phyloP scores from a whole-genome alignment of 2,329 filamentous ascomycete species.

The Diplodia sapinea region DNA sequence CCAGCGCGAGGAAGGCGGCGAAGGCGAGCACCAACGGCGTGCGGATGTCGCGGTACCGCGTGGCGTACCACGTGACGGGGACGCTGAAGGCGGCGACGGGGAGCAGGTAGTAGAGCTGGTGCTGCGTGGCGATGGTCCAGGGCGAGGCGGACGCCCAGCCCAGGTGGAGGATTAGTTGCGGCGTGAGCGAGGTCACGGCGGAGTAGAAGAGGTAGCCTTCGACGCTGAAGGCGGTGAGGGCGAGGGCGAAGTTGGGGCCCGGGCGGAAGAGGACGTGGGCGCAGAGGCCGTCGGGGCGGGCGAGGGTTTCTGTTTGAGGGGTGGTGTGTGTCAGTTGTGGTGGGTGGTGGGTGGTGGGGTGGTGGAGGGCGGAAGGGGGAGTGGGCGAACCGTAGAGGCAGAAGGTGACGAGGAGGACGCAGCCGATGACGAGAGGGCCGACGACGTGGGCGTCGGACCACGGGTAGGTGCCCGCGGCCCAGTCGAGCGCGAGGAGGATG shows the following conservation, averaged over 20 bases:
- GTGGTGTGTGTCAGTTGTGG: not conserved
- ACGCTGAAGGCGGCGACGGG: conserved; percentile 38
- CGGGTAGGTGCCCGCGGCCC: conserved; percentile 42
- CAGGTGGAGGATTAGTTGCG: conserved; percentile 42
- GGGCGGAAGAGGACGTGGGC: conserved; percentile 62
- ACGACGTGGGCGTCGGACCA: conserved; percentile 48
- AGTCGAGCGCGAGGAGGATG: conserved; percentile 49
- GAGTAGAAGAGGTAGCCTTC: conserved; percentile 63
- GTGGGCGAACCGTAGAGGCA: conserved; percentile 41
- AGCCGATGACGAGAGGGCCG: conserved; percentile 47
- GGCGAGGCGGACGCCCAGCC: conserved; percentile 40
- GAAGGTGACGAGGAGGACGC: conserved; percentile 43
- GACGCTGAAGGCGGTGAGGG: conserved; percentile 62
- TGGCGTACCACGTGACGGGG: conserved; percentile 40
- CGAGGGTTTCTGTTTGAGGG: conserved; percentile 58
- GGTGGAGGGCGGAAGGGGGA: not conserved
- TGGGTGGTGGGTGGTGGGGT: too few relatives aligned
- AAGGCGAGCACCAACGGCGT: conserved; percentile 40
- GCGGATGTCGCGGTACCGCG: conserved; percentile 41
- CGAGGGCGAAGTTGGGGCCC: conserved; percentile 61
- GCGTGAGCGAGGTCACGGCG: conserved; percentile 43
- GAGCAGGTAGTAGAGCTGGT: conserved; percentile 39
- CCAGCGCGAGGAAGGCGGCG: conserved; percentile 39
- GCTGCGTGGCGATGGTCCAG: conserved; percentile 42
- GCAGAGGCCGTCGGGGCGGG: conserved; percentile 59